These are phyloP conservation scores for Melanopsichium pennsylvanicum DNA, from an alignment of 1,284 basidiomycete genomes.

Conservation along the genomic window DNA sequence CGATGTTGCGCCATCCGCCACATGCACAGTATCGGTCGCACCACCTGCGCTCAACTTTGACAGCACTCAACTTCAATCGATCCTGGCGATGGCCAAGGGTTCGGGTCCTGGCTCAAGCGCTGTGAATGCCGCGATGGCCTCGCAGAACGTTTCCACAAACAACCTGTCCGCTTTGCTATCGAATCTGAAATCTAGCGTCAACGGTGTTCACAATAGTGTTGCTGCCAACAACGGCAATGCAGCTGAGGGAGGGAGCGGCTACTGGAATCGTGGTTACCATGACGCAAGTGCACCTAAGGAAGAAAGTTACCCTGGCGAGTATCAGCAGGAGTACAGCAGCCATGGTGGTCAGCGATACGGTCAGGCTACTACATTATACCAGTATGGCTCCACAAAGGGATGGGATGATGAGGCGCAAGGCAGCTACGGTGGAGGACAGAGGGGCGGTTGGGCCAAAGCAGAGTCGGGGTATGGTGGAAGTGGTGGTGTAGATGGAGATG, in stretches of 20 bases:
- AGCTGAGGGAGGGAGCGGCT: slow-evolving; percentile 3
- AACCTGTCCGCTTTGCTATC: slow-evolving; percentile 27
- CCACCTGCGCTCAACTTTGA: slow-evolving; percentile 18
- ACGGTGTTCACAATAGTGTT: not conserved
- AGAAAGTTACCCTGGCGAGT: slow-evolving; percentile 39
- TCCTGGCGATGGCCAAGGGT: slow-evolving; percentile 21
- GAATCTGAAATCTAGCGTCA: slow-evolving; percentile 8
- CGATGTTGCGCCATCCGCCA: not conserved
- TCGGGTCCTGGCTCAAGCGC: slow-evolving; percentile 1
- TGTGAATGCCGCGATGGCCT: slow-evolving; percentile 11
- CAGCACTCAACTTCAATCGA: slow-evolving; percentile 16
- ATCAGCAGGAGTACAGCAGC: slow-evolving; percentile 14
- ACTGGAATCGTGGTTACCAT: not conserved
- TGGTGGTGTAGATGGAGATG: not conserved
- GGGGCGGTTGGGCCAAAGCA: not conserved
- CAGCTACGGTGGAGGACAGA: not conserved
- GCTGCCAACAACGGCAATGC: not conserved
- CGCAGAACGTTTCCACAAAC: slow-evolving; percentile 1
- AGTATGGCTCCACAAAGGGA: not conserved
- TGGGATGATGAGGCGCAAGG: no score
- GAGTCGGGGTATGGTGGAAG: slow-evolving; percentile 3
- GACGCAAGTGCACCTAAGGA: not conserved
- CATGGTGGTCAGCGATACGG: no score
- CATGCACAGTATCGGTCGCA: not conserved
- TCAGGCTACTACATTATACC: not conserved